Evolutionary conservation across 2,329 filamentous ascomycete species (phyloP), one percentile per base, ranked within the genome.

Genomic region (Raffaelea deltoideospora): DNA sequence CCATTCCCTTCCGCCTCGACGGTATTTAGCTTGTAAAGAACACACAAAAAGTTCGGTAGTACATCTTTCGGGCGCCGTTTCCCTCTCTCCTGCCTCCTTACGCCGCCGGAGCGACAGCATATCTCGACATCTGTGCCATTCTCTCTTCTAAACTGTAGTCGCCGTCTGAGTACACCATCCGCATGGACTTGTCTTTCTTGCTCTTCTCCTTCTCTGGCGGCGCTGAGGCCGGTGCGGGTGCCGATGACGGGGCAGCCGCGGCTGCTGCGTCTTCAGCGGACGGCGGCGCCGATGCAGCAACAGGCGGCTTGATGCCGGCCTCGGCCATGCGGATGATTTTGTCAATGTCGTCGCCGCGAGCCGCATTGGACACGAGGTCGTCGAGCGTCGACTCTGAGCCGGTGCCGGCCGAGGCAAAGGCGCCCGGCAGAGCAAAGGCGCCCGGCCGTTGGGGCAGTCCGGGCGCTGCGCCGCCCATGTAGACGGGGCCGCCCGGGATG

Each of bases 81-180:
- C n/a, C n/a, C n/a, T n/a, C n/a, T n/a, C n/a, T n/a, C n/a, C n/a
- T n/a, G n/a, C n/a, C n/a, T n/a, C n/a, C n/a, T n/a, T n/a, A n/a
- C n/a, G n/a, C n/a, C n/a, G 14, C 23, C 13, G 22, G 80, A n/a
- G 37, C 40, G 19, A 44, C 34, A 0, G 77, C 75, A 62, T 92
- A 94, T 57, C 75, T 77, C 42, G 80, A 66, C 61, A 90, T 62
- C 52, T 64, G 60, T 21, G 84, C 79, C 82, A 93, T 86, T 59
- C 78, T 84, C 67, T 94, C 87, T 61, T 95, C 87, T 2, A 85
- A 82, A 50, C 82, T 90, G 50, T 76, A 63, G 40, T 80, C 77
- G 35, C 79, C 75, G 52, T 92, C 83, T 43, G 76, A 76, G 60
- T 90, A 94, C 22, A 93, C 66, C 70, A 94, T 77, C 53, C 72